Evolutionary conservation across 2,329 filamentous ascomycete species (phyloP).

Genomic region (Paracamarosporium sp.): DNA sequence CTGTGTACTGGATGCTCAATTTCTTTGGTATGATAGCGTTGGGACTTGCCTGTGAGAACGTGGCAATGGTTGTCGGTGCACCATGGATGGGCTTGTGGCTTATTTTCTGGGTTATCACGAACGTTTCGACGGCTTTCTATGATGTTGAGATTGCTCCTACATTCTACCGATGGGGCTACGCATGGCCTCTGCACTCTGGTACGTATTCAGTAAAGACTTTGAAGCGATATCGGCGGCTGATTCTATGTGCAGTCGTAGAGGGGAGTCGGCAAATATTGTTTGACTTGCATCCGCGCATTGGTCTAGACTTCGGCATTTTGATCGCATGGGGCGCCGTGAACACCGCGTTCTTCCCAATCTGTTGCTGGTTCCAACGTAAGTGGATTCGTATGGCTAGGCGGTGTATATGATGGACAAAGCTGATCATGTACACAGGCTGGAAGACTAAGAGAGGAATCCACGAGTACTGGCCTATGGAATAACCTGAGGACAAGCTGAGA

Average conservation of each 20-base stretch:
- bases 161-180: slow-evolving; percentile 69
- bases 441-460: slow-evolving; percentile 23
- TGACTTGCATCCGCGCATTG: slow-evolving; percentile 63
- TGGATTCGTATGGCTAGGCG: neutral
- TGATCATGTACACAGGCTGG: slow-evolving; percentile 17
- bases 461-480: slow-evolving; percentile 28
- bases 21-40: slow-evolving; percentile 69
- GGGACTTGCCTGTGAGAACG: slow-evolving; percentile 69
- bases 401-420: neutral
- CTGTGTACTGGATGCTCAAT: slow-evolving; percentile 70
- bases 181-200: slow-evolving; percentile 68
- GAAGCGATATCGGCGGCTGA: neutral
- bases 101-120: slow-evolving; percentile 73
- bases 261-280: slow-evolving; percentile 70
- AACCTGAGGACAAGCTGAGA: neutral
- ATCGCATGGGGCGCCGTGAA: slow-evolving; percentile 65
- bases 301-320: slow-evolving; percentile 66
- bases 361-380: slow-evolving; percentile 49
- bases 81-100: slow-evolving; percentile 69
- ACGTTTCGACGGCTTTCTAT: slow-evolving; percentile 67
- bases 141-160: slow-evolving; percentile 63
- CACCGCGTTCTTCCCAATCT: slow-evolving; percentile 60
- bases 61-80: slow-evolving; percentile 66
- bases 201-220: slow-evolving; percentile 7
- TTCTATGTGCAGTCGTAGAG: slow-evolving; percentile 48